A percentile compares a stretch with the other conserved stretches of the same genome.
These are phyloP conservation scores for Kazachstania martiniae DNA, from an alignment of 805 yeast genomes.

Conservation along the genomic window DNA sequence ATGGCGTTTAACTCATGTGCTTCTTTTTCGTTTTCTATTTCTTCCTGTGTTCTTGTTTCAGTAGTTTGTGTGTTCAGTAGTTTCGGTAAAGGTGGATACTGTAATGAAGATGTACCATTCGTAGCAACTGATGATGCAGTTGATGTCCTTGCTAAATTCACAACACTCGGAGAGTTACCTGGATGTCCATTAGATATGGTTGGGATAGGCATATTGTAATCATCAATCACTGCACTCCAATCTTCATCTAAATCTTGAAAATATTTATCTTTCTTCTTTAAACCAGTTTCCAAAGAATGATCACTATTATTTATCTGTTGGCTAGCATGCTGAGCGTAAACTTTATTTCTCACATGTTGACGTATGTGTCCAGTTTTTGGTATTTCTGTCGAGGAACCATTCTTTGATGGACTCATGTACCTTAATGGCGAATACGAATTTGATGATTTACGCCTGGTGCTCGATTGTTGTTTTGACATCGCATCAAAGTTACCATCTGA, in stretches of 20 bases:
- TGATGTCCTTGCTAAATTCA: slow-evolving; percentile 9
- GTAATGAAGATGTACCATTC: slow-evolving; percentile 5
- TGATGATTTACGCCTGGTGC: slow-evolving; percentile 10
- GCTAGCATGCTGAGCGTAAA: slow-evolving; percentile 5
- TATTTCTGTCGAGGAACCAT: slow-evolving; percentile 9
- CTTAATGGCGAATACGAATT: slow-evolving; percentile 20
- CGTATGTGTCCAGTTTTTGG: slow-evolving; percentile 10
- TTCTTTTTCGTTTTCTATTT: slow-evolving; percentile 23
- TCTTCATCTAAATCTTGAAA: slow-evolving; percentile 78
- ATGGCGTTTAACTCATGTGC: slow-evolving; percentile 43
- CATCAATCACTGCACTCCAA: slow-evolving; percentile 75
- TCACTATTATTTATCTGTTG: slow-evolving; percentile 8
- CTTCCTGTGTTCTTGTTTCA: slow-evolving; percentile 15
- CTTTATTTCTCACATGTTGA: no score
- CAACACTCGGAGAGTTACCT: slow-evolving; percentile 12
- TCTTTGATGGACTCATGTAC: slow-evolving; percentile 11
- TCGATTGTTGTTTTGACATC: slow-evolving; percentile 19
- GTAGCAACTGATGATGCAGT: slow-evolving; percentile 18
- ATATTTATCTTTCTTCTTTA: slow-evolving; percentile 25
- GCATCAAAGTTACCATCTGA: slow-evolving; percentile 20
- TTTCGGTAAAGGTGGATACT: slow-evolving; percentile 25
- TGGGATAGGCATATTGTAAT: slow-evolving; percentile 27
- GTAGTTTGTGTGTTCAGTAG: slow-evolving; percentile 14
- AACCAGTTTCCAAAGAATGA: slow-evolving; percentile 5
- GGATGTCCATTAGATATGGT: slow-evolving; percentile 25